These are phyloP conservation scores for Isoetes taiwanensis DNA, from an alignment of 75 land plant genomes.

Conservation along the genomic window DNA sequence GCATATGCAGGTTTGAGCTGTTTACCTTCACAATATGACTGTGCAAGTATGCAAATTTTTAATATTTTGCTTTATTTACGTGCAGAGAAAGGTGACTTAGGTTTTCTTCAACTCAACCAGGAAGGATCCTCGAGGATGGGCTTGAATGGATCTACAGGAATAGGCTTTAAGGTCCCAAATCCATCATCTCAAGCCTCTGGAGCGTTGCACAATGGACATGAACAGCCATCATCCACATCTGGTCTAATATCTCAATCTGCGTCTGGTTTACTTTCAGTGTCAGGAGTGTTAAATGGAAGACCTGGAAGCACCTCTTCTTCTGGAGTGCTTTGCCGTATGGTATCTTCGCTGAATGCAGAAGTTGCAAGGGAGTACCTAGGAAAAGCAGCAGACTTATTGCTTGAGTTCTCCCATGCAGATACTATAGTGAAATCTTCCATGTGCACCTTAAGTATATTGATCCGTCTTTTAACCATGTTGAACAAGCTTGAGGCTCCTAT, in stretches of 20 bases:
- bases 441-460: conserved; percentile 78
- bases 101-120: background rate
- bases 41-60: background rate
- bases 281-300: conserved; percentile 84
- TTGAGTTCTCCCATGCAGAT: conserved; percentile 88
- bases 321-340: conserved; percentile 76
- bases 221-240: conserved; percentile 43
- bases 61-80: background rate
- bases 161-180: background rate
- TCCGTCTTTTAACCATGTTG: conserved; percentile 92
- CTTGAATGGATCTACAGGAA: conserved; percentile 6
- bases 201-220: conserved; percentile 22
- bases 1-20: conserved; percentile 57
- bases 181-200: background rate
- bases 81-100: conserved; percentile 10
- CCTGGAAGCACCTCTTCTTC: conserved; percentile 91
- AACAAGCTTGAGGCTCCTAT: conserved; percentile 81
- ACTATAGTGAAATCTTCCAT: conserved; percentile 66
- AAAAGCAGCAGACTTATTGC: conserved; percentile 85
- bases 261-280: conserved; percentile 82
- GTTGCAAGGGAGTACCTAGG: conserved; percentile 82
- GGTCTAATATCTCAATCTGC: conserved; percentile 77
- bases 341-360: conserved; percentile 65
- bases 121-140: background rate
- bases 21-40: background rate